phyloP scores from a whole-genome alignment of 2,329 filamentous ascomycete genomes.

The Nothomitra cinnamomea region DNA sequence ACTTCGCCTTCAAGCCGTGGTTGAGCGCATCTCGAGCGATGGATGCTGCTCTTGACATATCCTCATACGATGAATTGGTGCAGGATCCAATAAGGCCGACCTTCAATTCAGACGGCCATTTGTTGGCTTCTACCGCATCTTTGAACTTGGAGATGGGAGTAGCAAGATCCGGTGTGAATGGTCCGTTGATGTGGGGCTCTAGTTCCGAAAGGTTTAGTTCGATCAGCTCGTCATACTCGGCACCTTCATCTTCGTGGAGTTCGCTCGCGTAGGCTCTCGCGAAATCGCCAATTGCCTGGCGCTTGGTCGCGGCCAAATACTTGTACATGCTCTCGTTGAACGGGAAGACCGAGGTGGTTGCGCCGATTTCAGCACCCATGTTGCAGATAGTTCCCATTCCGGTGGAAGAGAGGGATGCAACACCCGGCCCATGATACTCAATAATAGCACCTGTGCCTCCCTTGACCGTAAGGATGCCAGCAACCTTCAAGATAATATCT shows the following conservation, averaged over 20 bases:
- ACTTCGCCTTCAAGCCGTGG: conserved; percentile 87
- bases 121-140: conserved; percentile 82
- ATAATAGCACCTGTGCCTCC: conserved; percentile 81
- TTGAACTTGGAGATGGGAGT: conserved; percentile 97
- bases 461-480: conserved; percentile 93
- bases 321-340: conserved; percentile 98
- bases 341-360: conserved; percentile 88
- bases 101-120: conserved; percentile 93
- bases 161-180: conserved; percentile 94
- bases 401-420: conserved; percentile 57
- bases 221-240: conserved; percentile 89
- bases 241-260: conserved; percentile 72
- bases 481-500: conserved; percentile 96
- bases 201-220: conserved; percentile 91
- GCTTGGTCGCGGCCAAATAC: conserved; percentile 84
- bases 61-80: conserved; percentile 81
- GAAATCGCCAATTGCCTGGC: conserved; percentile 78
- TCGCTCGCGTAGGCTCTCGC: conserved; percentile 70
- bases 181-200: conserved; percentile 96
- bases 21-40: conserved; percentile 82
- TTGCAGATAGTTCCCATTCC: conserved; percentile 73
- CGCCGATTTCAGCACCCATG: conserved; percentile 52
- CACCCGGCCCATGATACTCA: conserved; percentile 46
- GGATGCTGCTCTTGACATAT: conserved; percentile 85
- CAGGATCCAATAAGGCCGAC: conserved; percentile 95